Base-by-base conservation (phyloP, 441 rosid genomes). In the Brassica balearica region DNA sequence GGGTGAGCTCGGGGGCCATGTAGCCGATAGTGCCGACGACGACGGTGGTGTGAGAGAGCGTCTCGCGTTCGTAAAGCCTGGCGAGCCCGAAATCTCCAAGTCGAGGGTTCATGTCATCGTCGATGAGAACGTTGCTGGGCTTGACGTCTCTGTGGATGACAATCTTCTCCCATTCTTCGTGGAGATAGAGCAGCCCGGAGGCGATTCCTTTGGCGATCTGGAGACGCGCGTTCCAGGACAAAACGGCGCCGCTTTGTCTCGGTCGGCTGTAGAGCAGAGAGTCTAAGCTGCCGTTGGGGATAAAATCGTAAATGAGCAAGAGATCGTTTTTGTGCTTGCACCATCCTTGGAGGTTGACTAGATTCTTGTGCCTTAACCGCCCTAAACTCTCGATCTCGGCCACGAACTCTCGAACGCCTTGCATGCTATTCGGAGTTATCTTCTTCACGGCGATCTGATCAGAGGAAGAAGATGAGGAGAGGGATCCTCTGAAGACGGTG, bases 241-340 rank as follows among this genome's bases (percentile, higher is more conserved):
- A 56, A 56, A 56, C 62, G 62, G 62, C 62, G 12, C 62, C 62
- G 62, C 62, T 56, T 7, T 56, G 62, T 20, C 62, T 19, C 27
- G 62, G 62, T 19, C 62, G 20, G 3, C 2, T 56, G 62, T 56
- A 56, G 20, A 56, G 62, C 1, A 56, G 62, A 17, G 62, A 56
- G 62, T 56, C 62, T 56, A 56, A 4, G 12, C 62, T 56, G 0
- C 62, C 62, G 62, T 56, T 56, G 12, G 62, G 62, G 62, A 56
- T 56, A 2, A 8, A 56, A 1, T 56, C 62, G 62, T 56, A 56
- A 9, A 56, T 56, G 25, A 56, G 62, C 2, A 56, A 8, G 27
- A 56, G 62, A 19, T 56, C 62, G 62, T 56, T 56, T 19, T 56
- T 56, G 12, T 56, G 62, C 1, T 56, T 56, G 62, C 62, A 56